phyloP scores from a whole-genome alignment of 192 early-diverging fungal genomes.

The Piromyces finnis region DNA sequence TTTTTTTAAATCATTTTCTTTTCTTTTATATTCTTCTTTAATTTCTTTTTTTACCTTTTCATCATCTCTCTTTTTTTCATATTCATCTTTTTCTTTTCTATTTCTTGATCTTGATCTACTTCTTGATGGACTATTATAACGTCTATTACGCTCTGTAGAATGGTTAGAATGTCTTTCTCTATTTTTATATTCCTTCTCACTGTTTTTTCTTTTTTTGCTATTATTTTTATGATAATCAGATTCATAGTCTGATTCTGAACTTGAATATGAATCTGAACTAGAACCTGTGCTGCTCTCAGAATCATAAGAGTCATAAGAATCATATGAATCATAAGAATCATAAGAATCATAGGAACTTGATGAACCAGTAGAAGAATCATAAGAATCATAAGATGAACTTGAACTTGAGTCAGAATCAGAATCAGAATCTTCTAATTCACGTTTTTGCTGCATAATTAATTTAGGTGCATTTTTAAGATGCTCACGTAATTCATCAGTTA shows the following conservation, averaged over 20 bases:
- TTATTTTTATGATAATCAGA: background rate
- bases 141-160: background rate
- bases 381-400: slow-evolving; percentile 7
- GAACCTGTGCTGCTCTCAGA: slow-evolving; percentile 4
- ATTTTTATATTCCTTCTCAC: background rate
- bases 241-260: slow-evolving; percentile 8
- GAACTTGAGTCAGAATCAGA: background rate
- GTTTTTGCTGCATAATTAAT: slow-evolving; percentile 2
- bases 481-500: slow-evolving; percentile 87
- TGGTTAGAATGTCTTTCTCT: background rate
- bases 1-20: background rate
- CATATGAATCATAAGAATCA: background rate
- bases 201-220: background rate
- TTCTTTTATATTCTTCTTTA: background rate
- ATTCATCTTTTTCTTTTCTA: slow-evolving; percentile 1
- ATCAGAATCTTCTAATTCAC: background rate
- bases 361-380: background rate
- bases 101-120: background rate
- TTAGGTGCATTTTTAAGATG: slow-evolving; percentile 43
- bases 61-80: background rate
- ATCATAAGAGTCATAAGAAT: background rate
- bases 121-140: background rate
- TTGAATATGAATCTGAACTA: slow-evolving; percentile 3
- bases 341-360: background rate
- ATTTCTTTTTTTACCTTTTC: background rate